Evolutionary conservation across 306 rosid species (phyloP).

Genomic region (Mucuna pruriens): DNA sequence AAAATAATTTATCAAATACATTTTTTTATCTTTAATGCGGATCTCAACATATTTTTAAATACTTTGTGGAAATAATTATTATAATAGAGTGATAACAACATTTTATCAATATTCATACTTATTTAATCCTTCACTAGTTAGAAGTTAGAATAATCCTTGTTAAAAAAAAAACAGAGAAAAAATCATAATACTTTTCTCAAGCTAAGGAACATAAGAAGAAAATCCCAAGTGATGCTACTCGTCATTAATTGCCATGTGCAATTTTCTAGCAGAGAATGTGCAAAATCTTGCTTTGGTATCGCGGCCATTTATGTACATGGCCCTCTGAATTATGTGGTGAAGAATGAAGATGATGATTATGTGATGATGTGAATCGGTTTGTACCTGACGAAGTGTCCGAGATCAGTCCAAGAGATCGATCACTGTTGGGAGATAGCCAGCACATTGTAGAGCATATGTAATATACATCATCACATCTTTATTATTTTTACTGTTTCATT

Average conservation of each 20-base stretch:
- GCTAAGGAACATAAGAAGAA: neutral
- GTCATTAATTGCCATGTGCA: neutral
- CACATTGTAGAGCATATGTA: neutral
- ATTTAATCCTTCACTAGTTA: neutral
- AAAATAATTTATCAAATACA: too few species aligned
- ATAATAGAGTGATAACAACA: neutral
- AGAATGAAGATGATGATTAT: neutral
- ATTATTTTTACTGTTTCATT: neutral
- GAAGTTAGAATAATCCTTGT: neutral
- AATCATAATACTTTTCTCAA: neutral
- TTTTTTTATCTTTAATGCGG: neutral
- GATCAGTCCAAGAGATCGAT: neutral
- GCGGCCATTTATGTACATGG: neutral
- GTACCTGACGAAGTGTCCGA: neutral
- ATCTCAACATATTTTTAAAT: neutral
- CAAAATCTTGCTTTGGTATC: neutral
- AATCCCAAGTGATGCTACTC: neutral
- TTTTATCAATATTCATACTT: neutral
- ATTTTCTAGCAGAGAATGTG: constrained; percentile 5
- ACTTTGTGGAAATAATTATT: neutral
- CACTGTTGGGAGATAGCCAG: neutral
- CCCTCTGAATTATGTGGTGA: neutral
- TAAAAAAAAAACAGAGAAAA: neutral
- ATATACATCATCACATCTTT: neutral
- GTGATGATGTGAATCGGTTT: neutral